These are phyloP conservation scores for Ophiostoma sp. DNA, from an alignment of 2,329 filamentous ascomycete genomes.

Conservation along the genomic window DNA sequence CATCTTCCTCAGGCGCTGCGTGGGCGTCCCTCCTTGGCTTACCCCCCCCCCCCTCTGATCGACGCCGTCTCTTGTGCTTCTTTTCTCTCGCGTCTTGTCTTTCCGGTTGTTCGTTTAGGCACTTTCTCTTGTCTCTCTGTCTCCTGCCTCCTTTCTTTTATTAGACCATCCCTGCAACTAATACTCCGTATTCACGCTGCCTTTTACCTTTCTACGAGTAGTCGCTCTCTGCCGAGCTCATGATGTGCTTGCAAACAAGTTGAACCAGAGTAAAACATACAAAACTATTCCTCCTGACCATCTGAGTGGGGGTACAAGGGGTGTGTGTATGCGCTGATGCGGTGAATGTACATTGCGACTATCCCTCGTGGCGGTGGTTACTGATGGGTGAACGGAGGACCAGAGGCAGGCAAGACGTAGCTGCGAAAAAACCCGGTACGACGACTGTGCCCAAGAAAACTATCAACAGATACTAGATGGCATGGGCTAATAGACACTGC, in stretches of 20 bases:
- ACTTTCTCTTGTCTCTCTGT: neutral
- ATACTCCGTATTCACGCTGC: constrained; percentile 3
- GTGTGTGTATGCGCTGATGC: neutral
- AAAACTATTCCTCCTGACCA: neutral
- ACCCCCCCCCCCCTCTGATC: neutral
- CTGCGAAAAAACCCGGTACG: neutral
- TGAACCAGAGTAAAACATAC: neutral
- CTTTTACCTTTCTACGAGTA: neutral
- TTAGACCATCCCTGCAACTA: constrained; percentile 2
- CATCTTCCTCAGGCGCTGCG: too few relatives aligned
- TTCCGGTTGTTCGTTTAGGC: neutral
- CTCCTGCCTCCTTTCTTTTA: too few relatives aligned
- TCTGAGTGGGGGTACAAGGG: neutral
- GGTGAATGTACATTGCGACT: neutral
- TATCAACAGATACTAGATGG: too few relatives aligned
- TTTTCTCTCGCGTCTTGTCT: neutral
- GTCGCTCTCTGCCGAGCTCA: neutral
- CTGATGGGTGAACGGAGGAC: constrained; percentile 2
- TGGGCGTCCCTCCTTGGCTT: neutral
- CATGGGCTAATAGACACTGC: too few relatives aligned
- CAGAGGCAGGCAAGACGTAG: neutral
- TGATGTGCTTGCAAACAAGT: neutral
- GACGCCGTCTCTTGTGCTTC: neutral
- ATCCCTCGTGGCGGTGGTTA: neutral
- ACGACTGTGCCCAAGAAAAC: too few relatives aligned